A percentile compares a stretch with the other conserved stretches of the same genome.
These are phyloP conservation scores for Arachnomyces sp. DNA, from an alignment of 2,329 filamentous ascomycete genomes.

Conservation along the genomic window DNA sequence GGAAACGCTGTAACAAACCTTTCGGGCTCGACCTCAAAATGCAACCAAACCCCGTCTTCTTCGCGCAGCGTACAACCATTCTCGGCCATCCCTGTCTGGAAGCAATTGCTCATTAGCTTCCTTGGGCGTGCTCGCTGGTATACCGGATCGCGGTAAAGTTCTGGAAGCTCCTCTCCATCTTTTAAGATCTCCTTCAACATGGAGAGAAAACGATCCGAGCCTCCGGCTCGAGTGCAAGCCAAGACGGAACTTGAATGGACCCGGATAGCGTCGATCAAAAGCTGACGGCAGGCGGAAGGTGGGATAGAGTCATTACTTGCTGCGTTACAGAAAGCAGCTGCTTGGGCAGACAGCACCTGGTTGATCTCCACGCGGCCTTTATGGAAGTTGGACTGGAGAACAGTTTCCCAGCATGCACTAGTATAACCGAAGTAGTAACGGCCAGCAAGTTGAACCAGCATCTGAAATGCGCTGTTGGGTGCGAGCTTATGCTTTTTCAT, in stretches of 20 bases:
- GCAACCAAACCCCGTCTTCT: neutral
- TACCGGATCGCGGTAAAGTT: neutral
- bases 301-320: conserved; percentile 1
- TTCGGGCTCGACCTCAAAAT: conserved; percentile 1
- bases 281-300: conserved; percentile 1
- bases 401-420: conserved; percentile 3
- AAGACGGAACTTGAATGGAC: conserved; percentile 4
- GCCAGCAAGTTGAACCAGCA: conserved; percentile 5
- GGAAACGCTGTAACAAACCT: too few species aligned
- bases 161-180: neutral
- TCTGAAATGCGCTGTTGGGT: conserved; percentile 5
- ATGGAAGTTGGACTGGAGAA: conserved; percentile 2
- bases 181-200: neutral
- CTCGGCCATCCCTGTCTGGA: neutral
- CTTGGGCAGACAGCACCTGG: conserved; percentile 1
- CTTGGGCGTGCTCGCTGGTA: conserved; percentile 4
- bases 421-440: conserved; percentile 4
- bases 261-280: conserved; percentile 4
- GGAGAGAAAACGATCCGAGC: conserved; percentile 5
- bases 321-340: neutral
- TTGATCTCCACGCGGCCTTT: conserved; percentile 6
- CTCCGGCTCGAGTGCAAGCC: conserved; percentile 2
- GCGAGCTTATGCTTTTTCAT: conserved; percentile 5
- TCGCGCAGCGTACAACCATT: neutral
- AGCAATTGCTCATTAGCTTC: conserved; percentile 8